Evolutionary conservation across 1,139 yeast genomes (phyloP).

Genomic region (Kurtzmaniella quercitrusa): DNA sequence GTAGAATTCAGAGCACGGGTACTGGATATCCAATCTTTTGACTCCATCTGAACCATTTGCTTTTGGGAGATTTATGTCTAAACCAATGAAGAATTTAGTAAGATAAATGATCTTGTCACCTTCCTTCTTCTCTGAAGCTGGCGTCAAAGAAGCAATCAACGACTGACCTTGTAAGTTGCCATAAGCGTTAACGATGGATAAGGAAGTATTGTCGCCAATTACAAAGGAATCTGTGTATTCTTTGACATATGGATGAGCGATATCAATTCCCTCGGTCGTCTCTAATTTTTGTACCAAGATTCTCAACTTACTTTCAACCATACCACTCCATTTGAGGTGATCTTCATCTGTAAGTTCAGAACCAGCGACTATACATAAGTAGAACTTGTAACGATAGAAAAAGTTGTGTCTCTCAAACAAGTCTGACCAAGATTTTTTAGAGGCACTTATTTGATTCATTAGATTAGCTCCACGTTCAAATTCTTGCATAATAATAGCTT

Average conservation of each 20-base stretch:
- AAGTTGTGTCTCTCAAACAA: conserved; percentile 75
- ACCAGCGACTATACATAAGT: conserved; percentile 75
- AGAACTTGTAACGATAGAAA: conserved; percentile 79
- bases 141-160: conserved; percentile 8
- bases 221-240: conserved; percentile 58
- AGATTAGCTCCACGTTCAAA: conserved; percentile 69
- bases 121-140: conserved; percentile 16
- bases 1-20: conserved; percentile 88
- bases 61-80: conserved; percentile 49
- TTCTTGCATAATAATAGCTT: conserved; percentile 71
- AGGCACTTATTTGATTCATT: conserved; percentile 63
- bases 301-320: conserved; percentile 86
- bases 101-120: conserved; percentile 48
- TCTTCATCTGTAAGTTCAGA: conserved; percentile 72
- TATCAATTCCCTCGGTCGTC: conserved; percentile 61
- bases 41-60: conserved; percentile 32
- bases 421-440: conserved; percentile 69
- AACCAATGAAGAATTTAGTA: conserved; percentile 77
- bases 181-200: conserved; percentile 49
- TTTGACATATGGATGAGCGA: conserved; percentile 90
- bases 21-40: conserved; percentile 77
- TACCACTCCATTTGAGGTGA: conserved; percentile 85
- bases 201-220: conserved; percentile 49
- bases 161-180: conserved; percentile 47
- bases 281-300: conserved; percentile 80